A percentile compares a stretch with the other conserved stretches of the same genome.
Evolutionary conservation across 2,329 filamentous ascomycete species (phyloP).

Genomic region (Paraphaeosphaeria minitans): DNA sequence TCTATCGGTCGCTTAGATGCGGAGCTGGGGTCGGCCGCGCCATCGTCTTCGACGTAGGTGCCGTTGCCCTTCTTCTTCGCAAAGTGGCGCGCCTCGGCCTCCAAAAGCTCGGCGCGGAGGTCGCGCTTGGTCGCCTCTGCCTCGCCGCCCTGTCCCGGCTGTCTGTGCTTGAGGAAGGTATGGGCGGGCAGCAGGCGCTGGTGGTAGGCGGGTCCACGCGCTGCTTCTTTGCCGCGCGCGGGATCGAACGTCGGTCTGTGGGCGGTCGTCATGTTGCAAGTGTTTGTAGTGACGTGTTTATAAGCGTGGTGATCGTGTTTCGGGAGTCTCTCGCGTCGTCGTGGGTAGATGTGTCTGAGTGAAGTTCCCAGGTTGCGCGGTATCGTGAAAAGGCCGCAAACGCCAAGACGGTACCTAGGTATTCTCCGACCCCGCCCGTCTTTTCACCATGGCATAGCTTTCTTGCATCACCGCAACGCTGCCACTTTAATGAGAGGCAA

Average conservation of each 20-base stretch:
- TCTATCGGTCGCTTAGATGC: constrained; percentile 70
- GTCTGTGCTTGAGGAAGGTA: constrained; percentile 80
- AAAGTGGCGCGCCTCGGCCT: constrained; percentile 85
- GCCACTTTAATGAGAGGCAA: constrained; percentile 26
- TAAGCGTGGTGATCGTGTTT: constrained; percentile 18
- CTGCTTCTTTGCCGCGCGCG: constrained; percentile 92
- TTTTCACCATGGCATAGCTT: constrained; percentile 24
- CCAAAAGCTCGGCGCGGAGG: constrained; percentile 85
- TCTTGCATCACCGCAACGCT: constrained; percentile 14
- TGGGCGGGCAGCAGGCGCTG: constrained; percentile 93
- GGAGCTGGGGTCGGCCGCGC: constrained; percentile 45
- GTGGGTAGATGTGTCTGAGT: constrained; percentile 14
- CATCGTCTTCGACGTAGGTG: constrained; percentile 56
- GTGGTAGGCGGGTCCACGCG: constrained; percentile 91
- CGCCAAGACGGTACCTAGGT: constrained; percentile 26
- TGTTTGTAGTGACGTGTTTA: neutral
- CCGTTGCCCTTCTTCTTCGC: constrained; percentile 82
- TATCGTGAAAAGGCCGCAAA: constrained; percentile 4
- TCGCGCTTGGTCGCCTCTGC: constrained; percentile 75
- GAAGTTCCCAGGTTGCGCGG: constrained; percentile 6
- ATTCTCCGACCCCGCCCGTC: constrained; percentile 31
- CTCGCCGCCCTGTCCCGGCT: constrained; percentile 87
- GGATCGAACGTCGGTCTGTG: constrained; percentile 96
- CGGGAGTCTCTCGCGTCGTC: constrained; percentile 38
- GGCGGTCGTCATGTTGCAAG: constrained; percentile 56